Percentiles rank a stretch among this genome's conserved stretches.
phyloP scores from a whole-genome alignment of 2,329 filamentous ascomycete genomes.

The Didymella exigua region DNA sequence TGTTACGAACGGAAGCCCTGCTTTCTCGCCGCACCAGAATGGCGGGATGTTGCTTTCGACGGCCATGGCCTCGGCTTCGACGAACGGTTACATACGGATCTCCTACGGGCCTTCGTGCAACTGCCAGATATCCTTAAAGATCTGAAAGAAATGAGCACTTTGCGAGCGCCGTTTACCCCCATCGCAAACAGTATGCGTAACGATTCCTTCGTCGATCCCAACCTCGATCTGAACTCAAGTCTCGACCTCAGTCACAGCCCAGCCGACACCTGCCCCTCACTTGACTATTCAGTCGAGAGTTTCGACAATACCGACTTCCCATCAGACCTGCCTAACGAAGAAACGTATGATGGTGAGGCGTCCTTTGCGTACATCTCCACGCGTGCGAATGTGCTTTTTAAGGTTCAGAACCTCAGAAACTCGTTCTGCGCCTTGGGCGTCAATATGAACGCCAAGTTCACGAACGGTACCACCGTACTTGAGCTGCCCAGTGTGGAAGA shows the following conservation, averaged over 20 bases:
- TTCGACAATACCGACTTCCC: constrained; percentile 24
- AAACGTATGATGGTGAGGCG: background rate
- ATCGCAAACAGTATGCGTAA: background rate
- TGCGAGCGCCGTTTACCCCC: constrained; percentile 1
- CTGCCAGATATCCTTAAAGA: constrained; percentile 37
- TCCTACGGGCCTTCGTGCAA: constrained; percentile 37
- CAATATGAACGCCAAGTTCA: constrained; percentile 30
- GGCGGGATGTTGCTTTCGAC: constrained; percentile 43
- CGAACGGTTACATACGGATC: constrained; percentile 35
- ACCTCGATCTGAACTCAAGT: constrained; percentile 1
- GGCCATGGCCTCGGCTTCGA: constrained; percentile 34
- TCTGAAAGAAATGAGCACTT: constrained; percentile 27
- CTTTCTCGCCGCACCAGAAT: constrained; percentile 39
- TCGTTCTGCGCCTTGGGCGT: constrained; percentile 26
- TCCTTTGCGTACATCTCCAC: constrained; percentile 11
- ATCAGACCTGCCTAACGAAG: constrained; percentile 17
- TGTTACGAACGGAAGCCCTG: constrained; percentile 40
- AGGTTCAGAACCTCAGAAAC: constrained; percentile 33
- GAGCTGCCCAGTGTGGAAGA: constrained; percentile 28
- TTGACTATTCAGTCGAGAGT: constrained; percentile 28
- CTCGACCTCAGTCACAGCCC: constrained; percentile 13
- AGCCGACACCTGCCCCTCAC: constrained; percentile 27
- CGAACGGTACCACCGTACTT: constrained; percentile 27
- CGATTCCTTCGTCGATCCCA: constrained; percentile 10
- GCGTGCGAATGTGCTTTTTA: constrained; percentile 26